Evolutionary conservation across 225 moss, liverwort and hornwort genomes (phyloP).

Genomic region (Ulota crispa): DNA sequence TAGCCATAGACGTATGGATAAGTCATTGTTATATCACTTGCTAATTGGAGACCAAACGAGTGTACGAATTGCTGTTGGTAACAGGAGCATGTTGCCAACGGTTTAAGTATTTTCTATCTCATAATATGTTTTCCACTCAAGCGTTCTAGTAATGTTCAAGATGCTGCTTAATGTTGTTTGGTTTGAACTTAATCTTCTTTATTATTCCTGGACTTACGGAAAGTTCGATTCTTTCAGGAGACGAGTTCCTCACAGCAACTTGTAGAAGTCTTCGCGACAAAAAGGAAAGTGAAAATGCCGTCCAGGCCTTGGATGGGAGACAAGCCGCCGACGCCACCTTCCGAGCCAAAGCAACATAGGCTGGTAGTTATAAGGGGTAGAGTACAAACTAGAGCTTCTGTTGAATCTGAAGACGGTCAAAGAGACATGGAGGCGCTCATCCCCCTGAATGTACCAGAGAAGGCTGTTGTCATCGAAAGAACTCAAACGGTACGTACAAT

Average conservation of each 20-base stretch:
- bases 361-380: slow-evolving; percentile 63
- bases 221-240: slow-evolving; percentile 26
- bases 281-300: slow-evolving; percentile 62
- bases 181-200: neutral
- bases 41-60: neutral
- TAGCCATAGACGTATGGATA: neutral
- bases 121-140: neutral
- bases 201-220: slow-evolving; percentile 2
- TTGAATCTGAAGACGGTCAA: slow-evolving; percentile 47
- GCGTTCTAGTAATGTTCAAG: neutral
- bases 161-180: neutral
- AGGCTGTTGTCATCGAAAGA: slow-evolving; percentile 61
- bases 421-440: slow-evolving; percentile 47
- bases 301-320: slow-evolving; percentile 58
- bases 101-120: neutral
- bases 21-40: neutral
- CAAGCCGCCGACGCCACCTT: slow-evolving; percentile 21
- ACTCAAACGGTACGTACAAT: slow-evolving; percentile 50
- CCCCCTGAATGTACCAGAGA: slow-evolving; percentile 47
- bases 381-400: slow-evolving; percentile 54
- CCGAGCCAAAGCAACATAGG: slow-evolving; percentile 32
- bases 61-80: neutral
- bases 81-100: neutral
- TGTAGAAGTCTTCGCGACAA: slow-evolving; percentile 48
- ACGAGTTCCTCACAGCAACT: slow-evolving; percentile 17